Base-by-base conservation (phyloP, 176 grass and related monocot genomes). In the Pharus latifolius region DNA sequence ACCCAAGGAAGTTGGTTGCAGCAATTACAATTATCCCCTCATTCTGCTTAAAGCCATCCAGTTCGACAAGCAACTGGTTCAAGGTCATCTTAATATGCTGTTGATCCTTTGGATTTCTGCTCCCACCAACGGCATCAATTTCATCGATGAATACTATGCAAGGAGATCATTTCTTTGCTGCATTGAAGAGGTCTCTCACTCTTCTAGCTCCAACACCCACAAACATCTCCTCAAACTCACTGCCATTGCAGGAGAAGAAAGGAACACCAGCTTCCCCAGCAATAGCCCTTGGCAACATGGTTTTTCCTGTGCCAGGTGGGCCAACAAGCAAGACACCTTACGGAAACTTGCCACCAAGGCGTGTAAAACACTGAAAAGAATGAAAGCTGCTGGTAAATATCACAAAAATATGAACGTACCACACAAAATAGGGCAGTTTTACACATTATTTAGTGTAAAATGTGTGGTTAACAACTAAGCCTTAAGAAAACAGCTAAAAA, bases 31-130 rank as follows among this genome's bases (percentile, higher is more conserved):
- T 97, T 19, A 97, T 90, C 9, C 94, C 94, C 7, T 92, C 89
- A 58, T 97, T 97, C 78, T 97, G 86, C 89, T 97, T 97, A 75
- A 97, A 97, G 29, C 94, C 94, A 87, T 97, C 94, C 45, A 97
- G 60, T 65, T 97, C 94, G 53, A 97, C 89, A 58, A 97, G 89
- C 73, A 97, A 78, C 46, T 97, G 94, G 75, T 97, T 97, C 64
- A 97, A 71, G 0, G 94, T 97, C 94, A 97, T 92, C 74, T 97
- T 97, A 86, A 92, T 88, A 68, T 97, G 90, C 67, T 92, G 89
- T 43, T 92, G 94, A 73, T 97, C 94, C 74, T 92, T 97, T 6
- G 94, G 94, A 28, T 97, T 97, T 59, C 94, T 82, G 58, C 86
- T 97, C 60, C 94, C 94, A 74, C 94, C 94, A 27, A 97, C 92